Conservation (phyloP, 2,329 filamentous ascomycete genomes). For the Shiraia bambusicola region DNA sequence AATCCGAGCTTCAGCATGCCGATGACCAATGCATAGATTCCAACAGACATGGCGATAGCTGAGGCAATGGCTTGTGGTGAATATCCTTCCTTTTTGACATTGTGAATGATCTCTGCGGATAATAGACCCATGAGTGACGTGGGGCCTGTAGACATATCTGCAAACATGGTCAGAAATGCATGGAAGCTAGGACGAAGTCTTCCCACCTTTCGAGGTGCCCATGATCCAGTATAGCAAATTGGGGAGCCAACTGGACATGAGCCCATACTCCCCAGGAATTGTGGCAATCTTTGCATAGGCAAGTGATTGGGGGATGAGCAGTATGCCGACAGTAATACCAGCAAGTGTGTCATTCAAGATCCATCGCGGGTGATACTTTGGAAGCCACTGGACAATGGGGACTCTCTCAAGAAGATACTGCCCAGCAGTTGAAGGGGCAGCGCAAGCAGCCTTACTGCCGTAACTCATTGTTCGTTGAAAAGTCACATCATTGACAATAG, state of each 20-base stretch:
- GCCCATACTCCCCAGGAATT: conserved; percentile 83
- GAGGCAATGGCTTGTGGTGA: conserved; percentile 59
- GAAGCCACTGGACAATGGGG: conserved; percentile 64
- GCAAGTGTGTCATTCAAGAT: conserved; percentile 62
- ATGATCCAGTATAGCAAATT: conserved; percentile 97
- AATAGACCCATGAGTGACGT: conserved; percentile 66
- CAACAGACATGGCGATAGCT: conserved; percentile 64
- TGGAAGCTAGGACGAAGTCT: neutral
- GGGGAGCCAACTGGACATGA: conserved; percentile 92
- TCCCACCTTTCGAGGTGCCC: conserved; percentile 58
- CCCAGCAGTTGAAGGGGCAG: conserved; percentile 54
- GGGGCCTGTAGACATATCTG: conserved; percentile 66
- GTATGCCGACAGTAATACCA: conserved; percentile 68
- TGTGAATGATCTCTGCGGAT: conserved; percentile 61
- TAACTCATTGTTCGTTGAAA: conserved; percentile 32
- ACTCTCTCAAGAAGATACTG: conserved; percentile 63
- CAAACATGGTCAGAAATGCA: conserved; percentile 37
- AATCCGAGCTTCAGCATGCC: conserved; percentile 66
- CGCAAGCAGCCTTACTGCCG: conserved; percentile 36
- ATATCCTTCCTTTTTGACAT: conserved; percentile 55
- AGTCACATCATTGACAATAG: conserved; percentile 30
- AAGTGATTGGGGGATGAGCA: conserved; percentile 92
- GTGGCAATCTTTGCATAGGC: conserved; percentile 92
- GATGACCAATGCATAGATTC: conserved; percentile 60
- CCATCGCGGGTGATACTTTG: conserved; percentile 63